phyloP scores from a whole-genome alignment of 2,329 filamentous ascomycete genomes.

The Fusarium falciforme region DNA sequence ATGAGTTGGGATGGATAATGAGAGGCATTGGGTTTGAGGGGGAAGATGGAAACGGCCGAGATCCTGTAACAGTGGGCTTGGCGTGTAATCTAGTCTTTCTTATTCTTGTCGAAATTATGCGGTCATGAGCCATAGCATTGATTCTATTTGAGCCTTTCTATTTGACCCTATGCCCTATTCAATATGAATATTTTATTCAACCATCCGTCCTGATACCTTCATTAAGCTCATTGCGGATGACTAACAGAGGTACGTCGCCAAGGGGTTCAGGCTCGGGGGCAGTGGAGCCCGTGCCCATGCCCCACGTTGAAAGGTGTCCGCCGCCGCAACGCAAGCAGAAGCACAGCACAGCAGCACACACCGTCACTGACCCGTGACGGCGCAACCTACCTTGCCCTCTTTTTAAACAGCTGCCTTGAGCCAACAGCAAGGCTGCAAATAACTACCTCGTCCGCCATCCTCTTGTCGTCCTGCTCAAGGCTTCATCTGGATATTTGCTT shows the following conservation, averaged over 20 bases:
- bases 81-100: conserved; percentile 8
- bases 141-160: conserved; percentile 8
- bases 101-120: not conserved
- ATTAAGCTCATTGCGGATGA: conserved; percentile 18
- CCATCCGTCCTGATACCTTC: not conserved
- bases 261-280: conserved; percentile 14
- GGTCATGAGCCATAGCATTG: not conserved
- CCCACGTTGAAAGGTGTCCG: conserved; percentile 48
- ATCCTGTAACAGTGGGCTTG: conserved; percentile 5
- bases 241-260: conserved; percentile 35
- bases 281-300: conserved; percentile 39
- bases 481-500: conserved; percentile 21
- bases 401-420: conserved; percentile 43
- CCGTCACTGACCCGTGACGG: conserved; percentile 41
- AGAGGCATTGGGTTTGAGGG: not conserved
- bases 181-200: not conserved
- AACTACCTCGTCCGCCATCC: conserved; percentile 13
- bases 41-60: conserved; percentile 2
- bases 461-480: not conserved
- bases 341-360: conserved; percentile 37
- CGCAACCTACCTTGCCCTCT: conserved; percentile 34
- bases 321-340: conserved; percentile 33
- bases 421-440: conserved; percentile 17
- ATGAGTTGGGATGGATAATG: not conserved
- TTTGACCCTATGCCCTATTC: not conserved